phyloP scores from a whole-genome alignment of 176 grass and related monocot species.

The Alloteropsis semialata region DNA sequence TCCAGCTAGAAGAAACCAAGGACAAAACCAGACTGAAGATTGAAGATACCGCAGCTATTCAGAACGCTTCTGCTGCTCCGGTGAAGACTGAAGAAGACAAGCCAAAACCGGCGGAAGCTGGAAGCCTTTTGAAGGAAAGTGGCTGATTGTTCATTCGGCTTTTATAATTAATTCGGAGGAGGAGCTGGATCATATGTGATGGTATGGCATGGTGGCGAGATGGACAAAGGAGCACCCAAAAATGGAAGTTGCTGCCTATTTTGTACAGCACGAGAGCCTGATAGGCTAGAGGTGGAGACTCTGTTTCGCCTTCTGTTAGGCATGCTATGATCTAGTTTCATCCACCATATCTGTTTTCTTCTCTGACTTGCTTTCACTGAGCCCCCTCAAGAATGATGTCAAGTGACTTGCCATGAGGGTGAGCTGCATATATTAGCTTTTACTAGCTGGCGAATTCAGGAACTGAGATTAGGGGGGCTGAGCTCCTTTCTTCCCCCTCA shows the following conservation, averaged over 20 bases:
- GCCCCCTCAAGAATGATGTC: constrained; percentile 19
- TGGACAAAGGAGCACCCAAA: neutral
- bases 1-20: constrained; percentile 35
- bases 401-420: constrained; percentile 26
- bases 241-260: neutral
- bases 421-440: constrained; percentile 20
- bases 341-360: neutral
- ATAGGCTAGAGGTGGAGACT: constrained; percentile 13
- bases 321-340: constrained; percentile 12
- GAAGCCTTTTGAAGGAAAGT: neutral
- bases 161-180: neutral
- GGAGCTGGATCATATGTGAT: neutral
- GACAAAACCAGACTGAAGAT: neutral
- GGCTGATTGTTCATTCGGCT: neutral
- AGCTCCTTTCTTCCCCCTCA: too few species aligned
- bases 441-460: too few species aligned
- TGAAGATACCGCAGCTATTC: constrained; percentile 14
- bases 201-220: neutral
- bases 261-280: constrained; percentile 31
- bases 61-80: neutral
- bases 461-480: too few species aligned
- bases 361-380: neutral
- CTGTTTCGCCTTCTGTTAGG: constrained; percentile 17
- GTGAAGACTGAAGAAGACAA: constrained; percentile 28
- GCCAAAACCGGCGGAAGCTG: neutral